A percentile compares a stretch with the other conserved stretches of the same genome.
Conservation (phyloP, 345 rosid genomes). For the Angophora floribunda region DNA sequence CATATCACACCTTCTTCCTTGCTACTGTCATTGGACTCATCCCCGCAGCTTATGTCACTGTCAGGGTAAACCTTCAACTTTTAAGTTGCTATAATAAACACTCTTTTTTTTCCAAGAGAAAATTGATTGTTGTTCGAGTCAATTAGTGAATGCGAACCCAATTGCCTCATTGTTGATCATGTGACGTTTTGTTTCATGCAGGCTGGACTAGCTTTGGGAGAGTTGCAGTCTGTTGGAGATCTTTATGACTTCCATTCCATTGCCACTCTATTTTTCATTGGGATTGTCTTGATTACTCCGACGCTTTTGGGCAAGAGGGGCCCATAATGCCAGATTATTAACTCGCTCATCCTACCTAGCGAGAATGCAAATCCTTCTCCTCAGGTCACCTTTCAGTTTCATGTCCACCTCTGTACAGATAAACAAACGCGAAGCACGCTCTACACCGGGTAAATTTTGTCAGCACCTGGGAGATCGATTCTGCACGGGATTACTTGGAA, state of each 20-base stretch:
- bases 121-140: background rate
- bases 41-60: constrained; percentile 36
- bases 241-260: constrained; percentile 76
- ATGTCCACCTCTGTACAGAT: background rate
- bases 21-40: constrained; percentile 27
- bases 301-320: constrained; percentile 47
- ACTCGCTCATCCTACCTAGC: background rate
- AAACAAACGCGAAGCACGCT: background rate
- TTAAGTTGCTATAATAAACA: background rate
- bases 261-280: constrained; percentile 61
- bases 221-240: constrained; percentile 60
- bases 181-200: constrained; percentile 4
- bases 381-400: background rate
- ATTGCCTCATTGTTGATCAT: background rate
- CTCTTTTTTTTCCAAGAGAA: background rate
- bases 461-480: background rate
- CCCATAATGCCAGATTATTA: background rate
- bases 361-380: background rate
- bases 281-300: constrained; percentile 58
- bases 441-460: background rate
- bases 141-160: background rate
- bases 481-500: background rate
- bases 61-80: constrained; percentile 9
- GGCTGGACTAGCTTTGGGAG: constrained; percentile 88
- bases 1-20: constrained; percentile 53